Conservation (phyloP, 805 yeast genomes). For the Ogataea corticis region DNA sequence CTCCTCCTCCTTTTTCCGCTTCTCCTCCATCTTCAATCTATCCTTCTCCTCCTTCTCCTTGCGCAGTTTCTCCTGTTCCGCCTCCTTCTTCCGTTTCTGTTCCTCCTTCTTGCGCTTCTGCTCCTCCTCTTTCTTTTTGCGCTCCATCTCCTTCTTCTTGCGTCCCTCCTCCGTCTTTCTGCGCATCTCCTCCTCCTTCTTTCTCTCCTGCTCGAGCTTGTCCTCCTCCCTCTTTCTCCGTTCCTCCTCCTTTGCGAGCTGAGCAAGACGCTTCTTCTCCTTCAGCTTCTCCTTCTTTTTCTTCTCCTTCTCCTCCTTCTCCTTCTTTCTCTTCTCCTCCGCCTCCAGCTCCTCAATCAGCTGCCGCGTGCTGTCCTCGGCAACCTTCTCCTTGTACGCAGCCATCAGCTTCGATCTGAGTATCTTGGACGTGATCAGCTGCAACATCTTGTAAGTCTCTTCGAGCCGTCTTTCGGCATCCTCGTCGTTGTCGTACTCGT, state of each 20-base stretch:
- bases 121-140: conserved; percentile 42
- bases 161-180: conserved; percentile 48
- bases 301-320: conserved; percentile 64
- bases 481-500: conserved; percentile 44
- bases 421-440: conserved; percentile 75
- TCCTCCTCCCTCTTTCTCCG: conserved; percentile 55
- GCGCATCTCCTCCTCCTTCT: conserved; percentile 42
- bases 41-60: conserved; percentile 39
- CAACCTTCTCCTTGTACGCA: conserved; percentile 77
- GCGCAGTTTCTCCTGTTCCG: conserved; percentile 38
- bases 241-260: conserved; percentile 64
- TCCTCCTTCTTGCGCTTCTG: conserved; percentile 43
- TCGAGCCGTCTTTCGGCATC: conserved; percentile 61
- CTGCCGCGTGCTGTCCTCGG: conserved; percentile 67
- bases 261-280: conserved; percentile 65
- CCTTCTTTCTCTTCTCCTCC: conserved; percentile 64
- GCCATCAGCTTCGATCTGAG: conserved; percentile 71
- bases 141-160: conserved; percentile 42
- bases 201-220: conserved; percentile 45
- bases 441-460: conserved; percentile 79
- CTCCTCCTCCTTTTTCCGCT: conserved; percentile 33
- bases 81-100: conserved; percentile 41
- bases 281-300: conserved; percentile 67
- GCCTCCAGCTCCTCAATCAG: conserved; percentile 69
- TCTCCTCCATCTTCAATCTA: conserved; percentile 39